These are phyloP conservation scores for Aureobasidium namibiae DNA, from an alignment of 2,329 filamentous ascomycete genomes.

Conservation along the genomic window DNA sequence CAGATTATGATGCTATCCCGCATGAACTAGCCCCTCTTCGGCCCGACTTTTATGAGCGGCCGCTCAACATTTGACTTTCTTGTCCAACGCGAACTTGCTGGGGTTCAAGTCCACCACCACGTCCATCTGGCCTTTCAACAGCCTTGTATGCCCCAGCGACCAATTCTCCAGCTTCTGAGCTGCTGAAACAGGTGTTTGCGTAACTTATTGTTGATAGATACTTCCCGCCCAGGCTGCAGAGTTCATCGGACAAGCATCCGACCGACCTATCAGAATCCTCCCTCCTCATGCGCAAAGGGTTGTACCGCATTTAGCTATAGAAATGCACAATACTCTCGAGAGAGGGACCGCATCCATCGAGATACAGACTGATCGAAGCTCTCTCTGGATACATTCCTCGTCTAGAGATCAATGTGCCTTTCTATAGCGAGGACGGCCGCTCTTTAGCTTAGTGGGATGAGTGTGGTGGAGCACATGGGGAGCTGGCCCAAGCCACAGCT, in stretches of 20 bases:
- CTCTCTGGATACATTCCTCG: no score
- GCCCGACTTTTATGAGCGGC: neutral
- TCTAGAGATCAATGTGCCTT: no score
- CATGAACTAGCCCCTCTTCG: conserved; percentile 11
- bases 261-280: neutral
- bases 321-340: no score
- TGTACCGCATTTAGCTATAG: no score
- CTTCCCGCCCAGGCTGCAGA: neutral
- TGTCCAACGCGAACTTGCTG: neutral
- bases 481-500: conserved; percentile 4
- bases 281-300: no score
- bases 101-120: neutral
- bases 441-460: no score
- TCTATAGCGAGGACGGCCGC: no score
- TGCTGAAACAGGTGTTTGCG: neutral
- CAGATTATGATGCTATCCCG: conserved; percentile 11
- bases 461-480: no score
- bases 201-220: neutral
- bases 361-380: no score
- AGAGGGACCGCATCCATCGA: no score
- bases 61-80: neutral
- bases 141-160: neutral
- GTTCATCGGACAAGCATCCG: neutral
- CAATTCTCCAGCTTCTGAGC: neutral
- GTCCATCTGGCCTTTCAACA: neutral